A percentile compares a stretch with the other conserved stretches of the same genome.
Evolutionary conservation across 768 basidiomycete genomes (phyloP).

Genomic region (Atractiella rhizophila): DNA sequence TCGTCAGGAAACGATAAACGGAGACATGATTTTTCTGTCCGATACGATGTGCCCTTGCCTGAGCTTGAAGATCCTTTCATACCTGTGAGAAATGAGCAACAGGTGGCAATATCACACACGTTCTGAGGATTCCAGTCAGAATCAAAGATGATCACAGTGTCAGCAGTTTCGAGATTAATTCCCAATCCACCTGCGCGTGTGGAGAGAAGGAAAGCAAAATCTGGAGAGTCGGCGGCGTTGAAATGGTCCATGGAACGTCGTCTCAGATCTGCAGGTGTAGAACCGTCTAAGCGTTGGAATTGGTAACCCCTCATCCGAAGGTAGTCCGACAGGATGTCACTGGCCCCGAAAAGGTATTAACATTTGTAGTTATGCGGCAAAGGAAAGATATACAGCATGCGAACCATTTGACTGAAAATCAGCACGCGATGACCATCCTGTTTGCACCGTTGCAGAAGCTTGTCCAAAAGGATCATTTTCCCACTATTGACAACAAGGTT

Average conservation of each 20-base stretch:
- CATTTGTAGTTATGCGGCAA: too few species aligned
- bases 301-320: slow-evolving; percentile 69
- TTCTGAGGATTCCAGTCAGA: slow-evolving; percentile 28
- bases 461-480: slow-evolving; percentile 94
- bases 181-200: slow-evolving; percentile 93
- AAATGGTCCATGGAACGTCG: slow-evolving; percentile 95
- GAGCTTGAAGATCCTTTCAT: slow-evolving; percentile 78
- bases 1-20: slow-evolving; percentile 93
- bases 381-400: slow-evolving; percentile 38
- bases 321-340: slow-evolving; percentile 89
- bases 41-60: slow-evolving; percentile 97
- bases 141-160: slow-evolving; percentile 98
- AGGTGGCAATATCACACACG: too few species aligned
- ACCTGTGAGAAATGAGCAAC: slow-evolving; percentile 52
- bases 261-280: slow-evolving; percentile 64
- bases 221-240: slow-evolving; percentile 71
- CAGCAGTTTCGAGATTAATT: slow-evolving; percentile 93
- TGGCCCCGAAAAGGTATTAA: background rate
- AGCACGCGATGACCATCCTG: slow-evolving; percentile 86
- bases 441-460: slow-evolving; percentile 66
- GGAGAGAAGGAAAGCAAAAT: slow-evolving; percentile 88
- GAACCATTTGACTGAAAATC: slow-evolving; percentile 95
- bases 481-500: slow-evolving; percentile 97
- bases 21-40: slow-evolving; percentile 97
- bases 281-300: slow-evolving; percentile 80